A percentile compares a stretch with the other conserved stretches of the same genome.
These are phyloP conservation scores for Lodderomyces orthopsilosis DNA, from an alignment of 1,139 yeast genomes.

Conservation along the genomic window DNA sequence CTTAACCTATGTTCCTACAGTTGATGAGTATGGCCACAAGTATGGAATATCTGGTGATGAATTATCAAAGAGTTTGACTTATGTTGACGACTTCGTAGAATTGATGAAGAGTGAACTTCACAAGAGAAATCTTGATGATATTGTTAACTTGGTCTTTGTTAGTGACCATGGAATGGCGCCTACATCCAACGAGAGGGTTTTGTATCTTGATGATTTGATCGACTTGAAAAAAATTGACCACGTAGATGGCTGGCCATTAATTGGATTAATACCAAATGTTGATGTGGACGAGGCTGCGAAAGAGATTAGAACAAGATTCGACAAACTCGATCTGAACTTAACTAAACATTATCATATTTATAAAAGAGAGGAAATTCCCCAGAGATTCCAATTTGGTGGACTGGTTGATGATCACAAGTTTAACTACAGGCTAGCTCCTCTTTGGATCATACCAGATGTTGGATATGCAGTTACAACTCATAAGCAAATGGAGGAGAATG, in stretches of 20 bases:
- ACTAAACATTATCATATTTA: conserved; percentile 40
- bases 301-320: conserved; percentile 23
- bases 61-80: conserved; percentile 49
- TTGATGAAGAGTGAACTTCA: conserved; percentile 46
- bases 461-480: conserved; percentile 78
- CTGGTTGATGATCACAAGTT: conserved; percentile 36
- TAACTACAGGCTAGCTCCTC: conserved; percentile 69
- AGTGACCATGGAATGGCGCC: conserved; percentile 97
- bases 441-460: conserved; percentile 80
- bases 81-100: conserved; percentile 66
- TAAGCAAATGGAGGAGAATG: conserved; percentile 49
- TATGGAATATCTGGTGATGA: conserved; percentile 65
- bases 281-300: conserved; percentile 22
- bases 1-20: conserved; percentile 76
- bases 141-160: conserved; percentile 72
- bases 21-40: conserved; percentile 73
- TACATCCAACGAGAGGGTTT: conserved; percentile 61
- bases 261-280: conserved; percentile 63
- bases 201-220: conserved; percentile 67
- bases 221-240: conserved; percentile 55
- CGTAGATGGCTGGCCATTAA: conserved; percentile 87
- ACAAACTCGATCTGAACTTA: conserved; percentile 18
- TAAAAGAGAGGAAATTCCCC: conserved; percentile 57
- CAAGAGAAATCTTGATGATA: conserved; percentile 54
- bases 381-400: conserved; percentile 67